Percentiles rank a stretch among this genome's conserved stretches.
Evolutionary conservation across 768 basidiomycete species (phyloP).

Genomic region (Leccinellum rugosiceps): DNA sequence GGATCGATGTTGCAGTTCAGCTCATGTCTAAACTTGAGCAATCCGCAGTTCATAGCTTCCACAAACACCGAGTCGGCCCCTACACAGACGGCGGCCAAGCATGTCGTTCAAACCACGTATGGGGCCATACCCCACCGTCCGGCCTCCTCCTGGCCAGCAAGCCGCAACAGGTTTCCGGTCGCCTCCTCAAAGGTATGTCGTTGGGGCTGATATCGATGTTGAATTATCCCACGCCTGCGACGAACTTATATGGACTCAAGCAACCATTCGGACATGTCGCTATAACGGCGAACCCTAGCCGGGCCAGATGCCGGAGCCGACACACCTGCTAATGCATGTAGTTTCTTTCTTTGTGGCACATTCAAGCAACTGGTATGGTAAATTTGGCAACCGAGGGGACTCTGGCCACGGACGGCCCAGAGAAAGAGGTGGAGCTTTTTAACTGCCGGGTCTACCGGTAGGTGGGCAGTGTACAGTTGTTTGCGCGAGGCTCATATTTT

Average conservation of each 20-base stretch:
- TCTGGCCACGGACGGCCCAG: background rate
- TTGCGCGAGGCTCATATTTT: too few species aligned
- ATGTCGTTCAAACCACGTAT: constrained; percentile 63
- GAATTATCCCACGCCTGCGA: background rate
- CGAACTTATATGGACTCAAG: constrained; percentile 11
- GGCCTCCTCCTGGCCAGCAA: constrained; percentile 42
- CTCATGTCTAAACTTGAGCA: constrained; percentile 83
- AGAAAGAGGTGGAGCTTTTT: too few species aligned
- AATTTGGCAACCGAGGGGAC: constrained; percentile 1
- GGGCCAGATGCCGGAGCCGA: too few species aligned
- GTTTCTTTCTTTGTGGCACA: too few species aligned
- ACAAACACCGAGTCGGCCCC: constrained; percentile 58
- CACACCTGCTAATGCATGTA: too few species aligned
- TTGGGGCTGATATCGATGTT: background rate
- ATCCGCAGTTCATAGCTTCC: constrained; percentile 80
- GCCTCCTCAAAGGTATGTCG: constrained; percentile 29
- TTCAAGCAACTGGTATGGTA: constrained; percentile 2
- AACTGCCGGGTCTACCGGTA: too few species aligned
- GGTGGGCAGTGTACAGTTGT: too few species aligned
- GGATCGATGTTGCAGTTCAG: constrained; percentile 87
- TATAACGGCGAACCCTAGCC: constrained; percentile 78
- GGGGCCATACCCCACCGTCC: constrained; percentile 63
- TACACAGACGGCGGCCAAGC: constrained; percentile 43
- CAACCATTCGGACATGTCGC: constrained; percentile 48
- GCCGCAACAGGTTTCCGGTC: constrained; percentile 63